Conservation (phyloP, 306 rosid genomes). For the Vigna reflexopilosa region DNA sequence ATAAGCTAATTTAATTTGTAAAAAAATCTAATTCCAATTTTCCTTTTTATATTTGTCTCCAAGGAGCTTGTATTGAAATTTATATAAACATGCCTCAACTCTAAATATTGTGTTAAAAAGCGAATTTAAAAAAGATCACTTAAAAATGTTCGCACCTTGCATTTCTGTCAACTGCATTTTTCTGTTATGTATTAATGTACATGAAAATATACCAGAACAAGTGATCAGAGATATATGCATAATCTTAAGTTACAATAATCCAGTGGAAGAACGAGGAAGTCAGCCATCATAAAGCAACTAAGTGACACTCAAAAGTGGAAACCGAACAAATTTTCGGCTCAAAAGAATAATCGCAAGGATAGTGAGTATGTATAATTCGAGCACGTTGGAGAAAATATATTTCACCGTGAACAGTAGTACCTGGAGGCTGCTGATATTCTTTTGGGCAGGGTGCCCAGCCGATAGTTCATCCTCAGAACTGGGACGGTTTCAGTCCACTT, state of each 20-base stretch:
- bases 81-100: not conserved
- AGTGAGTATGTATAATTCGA: not conserved
- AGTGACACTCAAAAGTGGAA: slow-evolving; percentile 1
- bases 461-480: not conserved
- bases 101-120: not conserved
- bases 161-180: not conserved
- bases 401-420: not conserved
- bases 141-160: not conserved
- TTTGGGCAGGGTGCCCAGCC: not conserved
- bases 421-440: not conserved
- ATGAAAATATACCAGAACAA: slow-evolving; percentile 1
- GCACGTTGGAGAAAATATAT: not conserved
- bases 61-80: too few species aligned
- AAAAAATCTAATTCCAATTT: too few species aligned
- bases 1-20: too few species aligned
- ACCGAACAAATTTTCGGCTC: not conserved
- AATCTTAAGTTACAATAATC: slow-evolving; percentile 6
- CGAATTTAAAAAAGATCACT: not conserved
- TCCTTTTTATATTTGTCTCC: too few species aligned
- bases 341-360: not conserved
- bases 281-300: slow-evolving; percentile 9
- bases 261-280: not conserved
- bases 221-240: not conserved
- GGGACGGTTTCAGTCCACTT: slow-evolving; percentile 35
- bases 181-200: not conserved